phyloP scores from a whole-genome alignment of 139 green algal genomes.

The Diplosphaera chodatii region DNA sequence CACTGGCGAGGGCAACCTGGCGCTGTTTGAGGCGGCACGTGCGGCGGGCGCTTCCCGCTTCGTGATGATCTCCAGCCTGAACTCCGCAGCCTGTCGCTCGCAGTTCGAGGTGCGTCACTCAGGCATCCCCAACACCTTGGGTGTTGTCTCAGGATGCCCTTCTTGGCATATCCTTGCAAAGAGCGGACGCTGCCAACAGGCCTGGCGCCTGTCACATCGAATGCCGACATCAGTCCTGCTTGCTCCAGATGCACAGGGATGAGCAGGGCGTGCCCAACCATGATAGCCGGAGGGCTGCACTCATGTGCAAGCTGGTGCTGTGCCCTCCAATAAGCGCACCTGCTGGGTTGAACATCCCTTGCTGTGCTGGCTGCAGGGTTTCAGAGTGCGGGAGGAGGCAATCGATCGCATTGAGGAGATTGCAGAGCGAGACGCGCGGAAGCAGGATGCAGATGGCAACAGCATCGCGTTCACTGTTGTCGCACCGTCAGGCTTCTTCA shows the following conservation, averaged over 20 bases:
- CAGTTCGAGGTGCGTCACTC: background rate
- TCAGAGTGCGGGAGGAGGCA: background rate
- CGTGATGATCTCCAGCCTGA: background rate
- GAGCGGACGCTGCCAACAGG: too few relatives aligned
- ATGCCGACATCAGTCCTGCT: too few relatives aligned
- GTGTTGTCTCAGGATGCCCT: too few relatives aligned
- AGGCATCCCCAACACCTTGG: too few relatives aligned
- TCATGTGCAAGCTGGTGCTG: too few relatives aligned
- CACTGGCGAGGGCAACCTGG: background rate
- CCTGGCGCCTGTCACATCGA: too few relatives aligned
- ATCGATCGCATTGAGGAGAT: background rate
- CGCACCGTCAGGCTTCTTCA: background rate
- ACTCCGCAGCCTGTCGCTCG: background rate
- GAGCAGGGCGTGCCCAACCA: too few relatives aligned
- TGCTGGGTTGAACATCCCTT: too few relatives aligned
- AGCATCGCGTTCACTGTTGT: background rate
- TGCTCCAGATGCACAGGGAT: too few relatives aligned
- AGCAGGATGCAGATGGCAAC: background rate
- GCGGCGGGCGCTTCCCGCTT: background rate
- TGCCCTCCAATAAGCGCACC: too few relatives aligned
- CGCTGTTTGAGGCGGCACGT: background rate
- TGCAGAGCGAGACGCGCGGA: background rate
- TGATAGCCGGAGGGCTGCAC: too few relatives aligned
- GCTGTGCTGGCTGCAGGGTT: background rate
- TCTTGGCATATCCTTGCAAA: too few relatives aligned